phyloP scores from a whole-genome alignment of 2,329 filamentous ascomycete species.

The Myriangium duriaei region DNA sequence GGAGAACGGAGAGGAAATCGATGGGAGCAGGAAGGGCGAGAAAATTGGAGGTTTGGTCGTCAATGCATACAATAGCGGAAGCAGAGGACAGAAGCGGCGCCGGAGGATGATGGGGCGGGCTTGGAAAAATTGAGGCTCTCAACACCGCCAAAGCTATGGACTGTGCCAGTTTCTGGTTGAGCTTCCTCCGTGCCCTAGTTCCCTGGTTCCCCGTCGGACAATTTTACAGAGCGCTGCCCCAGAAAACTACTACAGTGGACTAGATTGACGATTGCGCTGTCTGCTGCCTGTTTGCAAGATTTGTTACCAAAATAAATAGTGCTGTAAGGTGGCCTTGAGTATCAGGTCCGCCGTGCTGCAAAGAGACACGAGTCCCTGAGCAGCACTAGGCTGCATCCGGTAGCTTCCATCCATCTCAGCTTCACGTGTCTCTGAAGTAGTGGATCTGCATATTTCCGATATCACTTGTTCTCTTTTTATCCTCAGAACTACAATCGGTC shows the following conservation, averaged over 20 bases:
- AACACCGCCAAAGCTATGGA: slow-evolving; percentile 8
- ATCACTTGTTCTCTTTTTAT: too few species aligned
- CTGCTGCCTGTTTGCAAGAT: too few species aligned
- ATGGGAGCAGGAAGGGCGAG: slow-evolving; percentile 9
- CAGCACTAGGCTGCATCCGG: not conserved
- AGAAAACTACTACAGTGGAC: not conserved
- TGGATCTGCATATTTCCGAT: too few species aligned
- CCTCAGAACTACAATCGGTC: too few species aligned
- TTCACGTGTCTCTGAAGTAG: too few species aligned
- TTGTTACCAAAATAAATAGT: too few species aligned
- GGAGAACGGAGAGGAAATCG: slow-evolving; percentile 13
- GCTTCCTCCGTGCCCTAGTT: too few species aligned
- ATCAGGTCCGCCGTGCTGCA: too few species aligned
- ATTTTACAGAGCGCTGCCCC: too few species aligned
- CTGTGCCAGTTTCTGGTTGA: not conserved
- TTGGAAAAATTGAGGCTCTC: not conserved
- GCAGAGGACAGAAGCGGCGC: not conserved
- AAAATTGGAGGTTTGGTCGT: not conserved
- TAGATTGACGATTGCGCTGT: not conserved
- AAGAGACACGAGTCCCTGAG: not conserved
- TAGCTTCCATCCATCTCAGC: not conserved
- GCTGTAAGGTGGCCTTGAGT: too few species aligned
- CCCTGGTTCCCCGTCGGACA: too few species aligned
- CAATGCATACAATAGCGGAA: not conserved
- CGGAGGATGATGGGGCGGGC: not conserved